phyloP scores from a whole-genome alignment of 352 stramenopile genomes.

The Thalassiosira mediterranea region DNA sequence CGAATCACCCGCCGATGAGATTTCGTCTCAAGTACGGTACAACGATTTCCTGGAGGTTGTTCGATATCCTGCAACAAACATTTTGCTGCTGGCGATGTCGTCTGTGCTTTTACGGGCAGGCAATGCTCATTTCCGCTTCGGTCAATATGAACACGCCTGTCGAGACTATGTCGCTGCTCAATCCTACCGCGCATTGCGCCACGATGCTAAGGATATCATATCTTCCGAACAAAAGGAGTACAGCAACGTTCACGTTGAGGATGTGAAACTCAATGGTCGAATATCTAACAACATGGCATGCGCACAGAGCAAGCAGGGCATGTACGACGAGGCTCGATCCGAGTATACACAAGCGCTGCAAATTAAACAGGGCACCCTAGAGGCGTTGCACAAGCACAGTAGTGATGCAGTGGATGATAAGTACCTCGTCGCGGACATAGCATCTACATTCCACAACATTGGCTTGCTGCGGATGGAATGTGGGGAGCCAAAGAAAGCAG shows the following conservation, averaged over 20 bases:
- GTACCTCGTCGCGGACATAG: conserved; percentile 56
- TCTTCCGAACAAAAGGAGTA: conserved; percentile 9
- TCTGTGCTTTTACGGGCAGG: conserved; percentile 51
- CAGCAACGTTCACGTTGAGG: conserved; percentile 25
- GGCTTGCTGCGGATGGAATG: conserved; percentile 44
- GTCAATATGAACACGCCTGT: conserved; percentile 38
- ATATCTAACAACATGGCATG: conserved; percentile 58
- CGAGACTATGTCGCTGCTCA: conserved; percentile 52
- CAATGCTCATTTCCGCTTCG: conserved; percentile 48
- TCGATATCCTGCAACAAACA: conserved; percentile 36
- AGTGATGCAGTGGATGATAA: conserved; percentile 7
- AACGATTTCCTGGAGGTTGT: conserved; percentile 37
- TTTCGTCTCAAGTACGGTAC: conserved; percentile 14
- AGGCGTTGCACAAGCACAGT: conserved; percentile 31
- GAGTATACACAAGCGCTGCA: conserved; percentile 55
- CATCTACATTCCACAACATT: conserved; percentile 60
- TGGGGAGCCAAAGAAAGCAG: conserved; percentile 48
- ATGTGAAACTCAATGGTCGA: conserved; percentile 47
- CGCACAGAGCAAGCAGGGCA: conserved; percentile 35
- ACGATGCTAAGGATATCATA: conserved; percentile 11
- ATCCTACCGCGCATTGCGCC: conserved; percentile 36
- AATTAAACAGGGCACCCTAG: conserved; percentile 54
- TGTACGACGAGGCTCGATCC: conserved; percentile 48
- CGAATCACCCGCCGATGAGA: not conserved
- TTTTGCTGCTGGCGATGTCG: conserved; percentile 51